phyloP scores from a whole-genome alignment of 306 rosid species.

The Abrus pulchellus region DNA sequence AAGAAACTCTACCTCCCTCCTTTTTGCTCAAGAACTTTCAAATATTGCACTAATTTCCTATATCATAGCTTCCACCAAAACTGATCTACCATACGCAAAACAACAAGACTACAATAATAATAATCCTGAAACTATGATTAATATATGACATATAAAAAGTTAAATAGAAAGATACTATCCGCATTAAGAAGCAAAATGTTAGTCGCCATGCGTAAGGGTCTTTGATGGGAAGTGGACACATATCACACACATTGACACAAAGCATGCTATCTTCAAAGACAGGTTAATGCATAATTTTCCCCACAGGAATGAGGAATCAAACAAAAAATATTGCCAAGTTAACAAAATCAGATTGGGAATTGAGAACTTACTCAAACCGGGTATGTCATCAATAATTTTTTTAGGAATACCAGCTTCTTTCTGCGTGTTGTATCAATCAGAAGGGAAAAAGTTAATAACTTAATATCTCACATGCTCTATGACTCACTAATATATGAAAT shows the following conservation, averaged over 20 bases:
- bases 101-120: neutral
- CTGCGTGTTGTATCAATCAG: slow-evolving; percentile 59
- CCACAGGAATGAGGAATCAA: slow-evolving; percentile 14
- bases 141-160: neutral
- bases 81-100: neutral
- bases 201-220: neutral
- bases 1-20: slow-evolving; percentile 6
- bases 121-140: slow-evolving; percentile 11
- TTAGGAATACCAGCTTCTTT: slow-evolving; percentile 91
- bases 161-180: neutral
- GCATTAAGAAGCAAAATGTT: slow-evolving; percentile 23
- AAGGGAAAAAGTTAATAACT: slow-evolving; percentile 12
- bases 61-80: slow-evolving; percentile 20
- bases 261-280: slow-evolving; percentile 32
- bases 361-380: slow-evolving; percentile 86
- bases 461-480: slow-evolving; percentile 30
- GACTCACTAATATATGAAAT: slow-evolving; percentile 19
- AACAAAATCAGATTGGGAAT: slow-evolving; percentile 42
- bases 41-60: slow-evolving; percentile 17
- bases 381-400: slow-evolving; percentile 78
- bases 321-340: slow-evolving; percentile 5
- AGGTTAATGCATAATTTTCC: slow-evolving; percentile 39
- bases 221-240: slow-evolving; percentile 10
- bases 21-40: slow-evolving; percentile 30
- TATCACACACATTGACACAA: slow-evolving; percentile 16